Percentiles rank a stretch among this genome's conserved stretches.
These are phyloP conservation scores for Chaetomidium leptoderma DNA, from an alignment of 495 filamentous ascomycete species.

Conservation along the genomic window DNA sequence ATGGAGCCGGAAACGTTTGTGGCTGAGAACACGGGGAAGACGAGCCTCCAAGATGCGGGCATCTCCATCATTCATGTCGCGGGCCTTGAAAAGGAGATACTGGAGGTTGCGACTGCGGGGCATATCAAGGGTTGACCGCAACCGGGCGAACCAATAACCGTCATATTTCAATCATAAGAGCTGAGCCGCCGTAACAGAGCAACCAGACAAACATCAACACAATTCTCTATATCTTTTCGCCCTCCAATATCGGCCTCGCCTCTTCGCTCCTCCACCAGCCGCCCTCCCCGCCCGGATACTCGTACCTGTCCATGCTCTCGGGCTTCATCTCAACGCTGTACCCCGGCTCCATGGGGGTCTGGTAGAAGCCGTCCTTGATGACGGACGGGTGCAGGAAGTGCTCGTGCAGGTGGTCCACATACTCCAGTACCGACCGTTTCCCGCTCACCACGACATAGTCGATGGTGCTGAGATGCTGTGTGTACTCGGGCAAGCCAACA, in stretches of 20 bases:
- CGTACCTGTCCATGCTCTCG: slow-evolving; percentile 74
- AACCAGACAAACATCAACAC: not conserved
- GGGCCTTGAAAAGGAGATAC: slow-evolving; percentile 77
- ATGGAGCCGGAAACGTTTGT: slow-evolving; percentile 89
- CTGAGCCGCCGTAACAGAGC: not conserved
- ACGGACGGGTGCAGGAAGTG: slow-evolving; percentile 80
- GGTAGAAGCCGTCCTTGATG: slow-evolving; percentile 82
- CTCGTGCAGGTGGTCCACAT: slow-evolving; percentile 90
- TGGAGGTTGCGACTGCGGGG: slow-evolving; percentile 74
- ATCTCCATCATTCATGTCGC: slow-evolving; percentile 64
- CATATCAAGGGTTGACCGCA: slow-evolving; percentile 44
- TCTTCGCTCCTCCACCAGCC: slow-evolving; percentile 79
- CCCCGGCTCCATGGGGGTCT: slow-evolving; percentile 74
- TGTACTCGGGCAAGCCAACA: slow-evolving; percentile 90
- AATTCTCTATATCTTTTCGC: slow-evolving; percentile 42
- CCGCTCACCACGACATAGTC: slow-evolving; percentile 88
- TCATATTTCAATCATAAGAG: too few relatives aligned
- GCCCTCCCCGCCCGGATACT: slow-evolving; percentile 70
- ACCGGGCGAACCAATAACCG: too few relatives aligned
- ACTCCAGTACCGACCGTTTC: slow-evolving; percentile 78
- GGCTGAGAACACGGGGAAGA: slow-evolving; percentile 67
- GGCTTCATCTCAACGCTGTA: slow-evolving; percentile 93
- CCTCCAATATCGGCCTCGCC: slow-evolving; percentile 62
- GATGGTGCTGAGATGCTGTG: slow-evolving; percentile 88
- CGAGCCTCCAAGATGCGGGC: slow-evolving; percentile 66